Conservation (phyloP, 805 yeast species). For the Hanseniaspora jakobsenii region DNA sequence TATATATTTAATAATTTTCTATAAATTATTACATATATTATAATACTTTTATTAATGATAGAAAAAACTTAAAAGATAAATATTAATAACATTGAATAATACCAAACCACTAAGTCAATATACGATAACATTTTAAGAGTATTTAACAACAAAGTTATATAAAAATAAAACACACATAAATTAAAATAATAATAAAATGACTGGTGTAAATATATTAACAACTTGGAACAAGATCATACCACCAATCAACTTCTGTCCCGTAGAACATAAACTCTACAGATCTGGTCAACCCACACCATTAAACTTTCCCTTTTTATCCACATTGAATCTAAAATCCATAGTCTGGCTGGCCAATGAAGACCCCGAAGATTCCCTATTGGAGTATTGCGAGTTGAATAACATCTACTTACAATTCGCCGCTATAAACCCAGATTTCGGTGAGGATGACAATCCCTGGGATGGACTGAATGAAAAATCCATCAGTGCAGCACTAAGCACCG, state of each 20-base stretch:
- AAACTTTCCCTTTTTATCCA: constrained; percentile 72
- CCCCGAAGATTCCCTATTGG: constrained; percentile 77
- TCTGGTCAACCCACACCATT: constrained; percentile 93
- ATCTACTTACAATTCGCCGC: constrained; percentile 77
- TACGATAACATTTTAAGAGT: too few relatives aligned
- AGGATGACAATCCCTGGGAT: constrained; percentile 84
- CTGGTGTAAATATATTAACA: constrained; percentile 6
- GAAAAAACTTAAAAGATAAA: too few relatives aligned
- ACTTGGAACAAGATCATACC: constrained; percentile 70
- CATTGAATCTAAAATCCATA: constrained; percentile 62
- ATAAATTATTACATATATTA: too few relatives aligned
- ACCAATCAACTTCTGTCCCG: constrained; percentile 91
- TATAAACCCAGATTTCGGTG: constrained; percentile 61
- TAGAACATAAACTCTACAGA: constrained; percentile 72
- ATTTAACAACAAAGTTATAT: background rate
- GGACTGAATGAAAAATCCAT: constrained; percentile 77
- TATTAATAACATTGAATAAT: background rate
- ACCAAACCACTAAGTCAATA: too few relatives aligned
- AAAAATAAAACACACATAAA: background rate
- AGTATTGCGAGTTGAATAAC: constrained; percentile 60
- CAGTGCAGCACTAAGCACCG: constrained; percentile 62
- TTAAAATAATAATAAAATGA: too few relatives aligned
- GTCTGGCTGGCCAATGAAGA: constrained; percentile 95
- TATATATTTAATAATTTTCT: too few relatives aligned
- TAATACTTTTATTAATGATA: background rate